Conservation (phyloP, 768 basidiomycete genomes). For the Gyrodon lividus region DNA sequence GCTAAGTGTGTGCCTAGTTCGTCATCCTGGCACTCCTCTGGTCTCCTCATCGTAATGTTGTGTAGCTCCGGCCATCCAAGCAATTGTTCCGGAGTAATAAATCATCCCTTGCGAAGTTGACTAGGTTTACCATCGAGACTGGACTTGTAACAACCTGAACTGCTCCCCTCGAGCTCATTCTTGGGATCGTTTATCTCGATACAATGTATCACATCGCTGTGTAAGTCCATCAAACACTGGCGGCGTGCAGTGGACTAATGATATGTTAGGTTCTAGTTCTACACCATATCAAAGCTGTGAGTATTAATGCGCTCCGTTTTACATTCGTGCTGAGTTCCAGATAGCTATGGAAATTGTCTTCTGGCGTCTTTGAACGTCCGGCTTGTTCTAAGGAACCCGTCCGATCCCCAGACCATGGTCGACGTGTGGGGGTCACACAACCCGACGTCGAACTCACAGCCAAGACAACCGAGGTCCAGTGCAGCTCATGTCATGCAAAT, state of each 20-base stretch:
- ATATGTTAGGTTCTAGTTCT: constrained; percentile 9
- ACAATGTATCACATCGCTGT: constrained; percentile 14
- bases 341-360: constrained; percentile 19
- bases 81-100: constrained; percentile 2
- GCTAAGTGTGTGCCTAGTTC: constrained; percentile 4
- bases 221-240: constrained; percentile 7
- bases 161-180: constrained; percentile 15
- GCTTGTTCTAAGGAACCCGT: constrained; percentile 3
- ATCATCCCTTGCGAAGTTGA: constrained; percentile 9
- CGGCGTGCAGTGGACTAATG: not conserved
- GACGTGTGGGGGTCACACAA: constrained; percentile 12
- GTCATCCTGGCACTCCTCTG: not conserved
- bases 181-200: constrained; percentile 3
- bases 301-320: not conserved
- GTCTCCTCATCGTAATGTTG: not conserved
- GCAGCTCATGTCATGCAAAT: not conserved
- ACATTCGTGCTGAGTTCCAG: not conserved
- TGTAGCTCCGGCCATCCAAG: constrained; percentile 16
- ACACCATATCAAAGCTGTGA: constrained; percentile 18
- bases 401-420: not conserved
- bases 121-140: constrained; percentile 24
- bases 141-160: constrained; percentile 22
- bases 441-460: not conserved
- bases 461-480: not conserved
- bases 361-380: constrained; percentile 19